Evolutionary conservation across 2,329 filamentous ascomycete species (phyloP), one percentile per base, ranked within the genome.

Genomic region (Apiospora aurea): DNA sequence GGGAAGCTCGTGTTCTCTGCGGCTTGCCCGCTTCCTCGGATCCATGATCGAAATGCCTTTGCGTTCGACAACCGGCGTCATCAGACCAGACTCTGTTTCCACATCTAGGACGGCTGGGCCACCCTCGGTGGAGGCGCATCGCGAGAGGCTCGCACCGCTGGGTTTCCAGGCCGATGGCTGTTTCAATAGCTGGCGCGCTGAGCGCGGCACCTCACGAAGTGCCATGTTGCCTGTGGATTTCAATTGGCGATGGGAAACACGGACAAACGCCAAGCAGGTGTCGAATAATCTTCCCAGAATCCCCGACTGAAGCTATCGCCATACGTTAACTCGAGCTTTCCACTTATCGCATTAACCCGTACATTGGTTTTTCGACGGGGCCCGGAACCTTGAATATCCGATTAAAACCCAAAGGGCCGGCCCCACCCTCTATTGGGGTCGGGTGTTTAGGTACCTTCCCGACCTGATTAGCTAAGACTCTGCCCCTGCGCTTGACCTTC

Each of bases 11-110:
- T 72, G 68, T 2, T 72, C 75, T 76, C 79, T 80, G 41, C 77
- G 77, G 57, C 79, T 80, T 49, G 80, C 79, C 69, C 79, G 75
- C 75, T 75, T 79, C 86, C 88, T 86, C 81, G 78, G 85, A 84
- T 74, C 87, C 83, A 29, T 85, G 83, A 76, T 88, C 80, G 74
- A 81, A 77, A 74, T 77, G 77, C 70, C 82, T 79, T 75, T 83
- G 81, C 69, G 82, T 13, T 74, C 75, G 5, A 80, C 75, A 47
- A 80, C 74, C 29, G 86, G 84, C 24, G 82, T 80, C 47, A 77
- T 76, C 75, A 89, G 83, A 44, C 87, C 85, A 69, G 88, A 88
- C 46, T 85, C 83, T 51, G 80, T 74, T 76, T 90, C 88, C 73
- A 90, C 82, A 73, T 89, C 88, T 67, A 80, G 77, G 53, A 88